Conservation (phyloP, 2,329 filamentous ascomycete genomes). For the Pseudogymnoascus sp. region DNA sequence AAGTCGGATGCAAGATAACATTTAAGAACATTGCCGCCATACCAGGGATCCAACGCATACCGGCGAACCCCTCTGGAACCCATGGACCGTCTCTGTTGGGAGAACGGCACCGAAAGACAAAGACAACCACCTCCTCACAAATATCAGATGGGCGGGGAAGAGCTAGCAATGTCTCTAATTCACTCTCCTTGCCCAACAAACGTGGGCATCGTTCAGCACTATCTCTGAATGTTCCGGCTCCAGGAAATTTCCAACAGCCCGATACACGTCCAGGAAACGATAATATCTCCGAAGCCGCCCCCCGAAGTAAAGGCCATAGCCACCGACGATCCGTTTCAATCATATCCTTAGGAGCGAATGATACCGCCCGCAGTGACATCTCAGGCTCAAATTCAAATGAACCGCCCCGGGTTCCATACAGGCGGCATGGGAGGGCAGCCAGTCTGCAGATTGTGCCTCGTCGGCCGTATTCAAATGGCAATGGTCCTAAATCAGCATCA, state of each 20-base stretch:
- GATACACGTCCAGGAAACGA: slow-evolving; percentile 21
- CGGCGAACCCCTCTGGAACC: slow-evolving; percentile 19
- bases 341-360: slow-evolving; percentile 61
- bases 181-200: slow-evolving; percentile 23
- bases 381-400: slow-evolving; percentile 29
- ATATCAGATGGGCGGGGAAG: slow-evolving; percentile 13
- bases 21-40: slow-evolving; percentile 68
- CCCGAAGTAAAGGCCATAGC: slow-evolving; percentile 38
- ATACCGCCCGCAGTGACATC: slow-evolving; percentile 23
- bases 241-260: slow-evolving; percentile 13
- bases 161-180: slow-evolving; percentile 26
- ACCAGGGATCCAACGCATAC: slow-evolving; percentile 19
- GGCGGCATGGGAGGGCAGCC: slow-evolving; percentile 67
- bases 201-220: slow-evolving; percentile 60
- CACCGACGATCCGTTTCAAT: slow-evolving; percentile 77
- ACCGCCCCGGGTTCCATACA: slow-evolving; percentile 43
- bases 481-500: slow-evolving; percentile 33
- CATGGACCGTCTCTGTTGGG: slow-evolving; percentile 21
- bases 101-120: slow-evolving; percentile 24
- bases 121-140: slow-evolving; percentile 19
- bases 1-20: slow-evolving; percentile 90
- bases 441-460: slow-evolving; percentile 68
- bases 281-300: slow-evolving; percentile 16
- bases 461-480: slow-evolving; percentile 34
- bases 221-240: slow-evolving; percentile 50